A percentile compares a stretch with the other conserved stretches of the same genome.
phyloP scores from a whole-genome alignment of 2,329 filamentous ascomycete genomes.

The Verticillium zaregamsianum region DNA sequence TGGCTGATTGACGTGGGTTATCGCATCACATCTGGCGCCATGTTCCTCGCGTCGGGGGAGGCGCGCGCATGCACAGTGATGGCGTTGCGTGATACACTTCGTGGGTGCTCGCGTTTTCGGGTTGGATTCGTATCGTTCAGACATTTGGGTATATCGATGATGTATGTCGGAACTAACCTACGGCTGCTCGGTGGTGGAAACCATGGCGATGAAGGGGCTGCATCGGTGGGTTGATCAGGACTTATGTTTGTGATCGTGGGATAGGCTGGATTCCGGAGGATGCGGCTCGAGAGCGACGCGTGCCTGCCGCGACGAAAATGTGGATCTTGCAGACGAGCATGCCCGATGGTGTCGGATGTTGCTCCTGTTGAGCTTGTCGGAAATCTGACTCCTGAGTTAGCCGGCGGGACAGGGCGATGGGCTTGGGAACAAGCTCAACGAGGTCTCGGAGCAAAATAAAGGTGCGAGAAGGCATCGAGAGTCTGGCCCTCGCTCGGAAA shows the following conservation, averaged over 20 bases:
- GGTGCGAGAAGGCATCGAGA: neutral
- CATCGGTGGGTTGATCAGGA: too few species aligned
- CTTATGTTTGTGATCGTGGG: neutral
- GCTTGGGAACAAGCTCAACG: neutral
- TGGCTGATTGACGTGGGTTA: neutral
- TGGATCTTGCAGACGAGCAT: neutral
- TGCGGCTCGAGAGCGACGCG: neutral
- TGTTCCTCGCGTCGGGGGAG: neutral
- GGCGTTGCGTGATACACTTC: neutral
- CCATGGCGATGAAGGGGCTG: too few species aligned
- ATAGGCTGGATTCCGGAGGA: neutral
- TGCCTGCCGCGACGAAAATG: neutral
- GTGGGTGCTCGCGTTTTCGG: too few species aligned
- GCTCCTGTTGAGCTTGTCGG: neutral
- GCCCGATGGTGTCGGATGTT: neutral
- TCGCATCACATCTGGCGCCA: neutral
- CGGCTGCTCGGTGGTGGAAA: too few species aligned
- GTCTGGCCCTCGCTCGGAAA: neutral
- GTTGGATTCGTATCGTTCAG: too few species aligned
- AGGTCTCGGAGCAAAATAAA: neutral
- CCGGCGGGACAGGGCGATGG: neutral
- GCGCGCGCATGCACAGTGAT: neutral
- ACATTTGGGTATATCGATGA: too few species aligned
- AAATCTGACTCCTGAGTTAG: neutral
- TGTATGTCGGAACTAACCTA: too few species aligned